Evolutionary conservation across 768 basidiomycete genomes (phyloP).

Genomic region (Lepiota brunneoincarnata): DNA sequence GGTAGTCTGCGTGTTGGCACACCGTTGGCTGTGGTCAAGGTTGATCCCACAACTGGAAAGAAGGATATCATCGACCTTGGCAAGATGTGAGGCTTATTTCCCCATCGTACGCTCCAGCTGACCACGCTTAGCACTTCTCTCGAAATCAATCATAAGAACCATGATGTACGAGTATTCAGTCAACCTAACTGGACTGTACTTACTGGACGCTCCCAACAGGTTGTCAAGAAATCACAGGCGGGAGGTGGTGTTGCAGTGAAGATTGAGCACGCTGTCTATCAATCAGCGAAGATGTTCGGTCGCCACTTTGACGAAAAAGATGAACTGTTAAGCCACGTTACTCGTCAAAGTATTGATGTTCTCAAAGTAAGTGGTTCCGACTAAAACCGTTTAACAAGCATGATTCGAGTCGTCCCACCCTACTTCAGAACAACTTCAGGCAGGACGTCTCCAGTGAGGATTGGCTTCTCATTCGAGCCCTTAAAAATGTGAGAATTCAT

Average conservation of each 20-base stretch:
- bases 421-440: conserved; percentile 74
- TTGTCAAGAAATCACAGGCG: conserved; percentile 92
- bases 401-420: conserved; percentile 1
- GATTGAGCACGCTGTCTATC: conserved; percentile 96
- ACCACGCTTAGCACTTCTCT: conserved; percentile 70
- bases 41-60: conserved; percentile 84
- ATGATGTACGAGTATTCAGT: conserved; percentile 52
- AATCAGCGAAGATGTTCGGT: conserved; percentile 93
- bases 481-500: conserved; percentile 67
- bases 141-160: conserved; percentile 94
- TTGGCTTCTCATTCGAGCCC: conserved; percentile 86
- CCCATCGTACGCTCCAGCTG: conserved; percentile 3
- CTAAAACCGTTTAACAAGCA: neutral
- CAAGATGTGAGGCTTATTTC: conserved; percentile 69
- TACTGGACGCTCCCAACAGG: conserved; percentile 35
- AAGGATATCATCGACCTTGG: conserved; percentile 91
- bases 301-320: conserved; percentile 97
- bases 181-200: conserved; percentile 1
- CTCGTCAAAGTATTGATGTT: conserved; percentile 91
- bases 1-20: conserved; percentile 90
- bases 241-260: conserved; percentile 97
- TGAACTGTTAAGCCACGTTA: conserved; percentile 87
- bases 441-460: conserved; percentile 87
- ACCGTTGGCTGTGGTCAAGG: conserved; percentile 91
- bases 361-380: conserved; percentile 63